Conservation (phyloP, 306 rosid species). For the Boehmeria nivea region DNA sequence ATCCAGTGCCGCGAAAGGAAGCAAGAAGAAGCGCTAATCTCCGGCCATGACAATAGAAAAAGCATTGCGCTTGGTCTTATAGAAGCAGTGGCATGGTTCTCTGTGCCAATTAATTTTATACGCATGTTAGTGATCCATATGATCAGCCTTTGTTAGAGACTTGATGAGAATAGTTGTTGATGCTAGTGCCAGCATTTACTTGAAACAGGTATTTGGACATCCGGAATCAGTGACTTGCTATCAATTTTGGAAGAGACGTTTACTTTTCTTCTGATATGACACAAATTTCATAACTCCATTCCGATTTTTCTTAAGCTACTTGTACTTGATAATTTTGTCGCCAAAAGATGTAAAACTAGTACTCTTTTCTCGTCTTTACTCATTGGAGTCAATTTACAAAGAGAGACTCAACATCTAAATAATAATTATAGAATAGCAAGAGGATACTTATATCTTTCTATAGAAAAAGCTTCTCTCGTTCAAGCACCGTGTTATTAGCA, state of each 20-base stretch:
- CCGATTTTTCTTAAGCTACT: no score
- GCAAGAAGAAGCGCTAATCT: constrained; percentile 94
- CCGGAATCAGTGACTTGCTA: constrained; percentile 6
- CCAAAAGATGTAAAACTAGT: no score
- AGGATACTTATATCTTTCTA: no score
- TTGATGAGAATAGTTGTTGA: constrained; percentile 17
- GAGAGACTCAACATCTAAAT: no score
- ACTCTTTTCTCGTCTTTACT: no score
- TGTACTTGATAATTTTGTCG: no score
- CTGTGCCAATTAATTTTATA: not conserved
- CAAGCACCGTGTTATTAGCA: no score
- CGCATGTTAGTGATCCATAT: not conserved
- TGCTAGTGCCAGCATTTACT: constrained; percentile 10
- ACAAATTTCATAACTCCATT: no score
- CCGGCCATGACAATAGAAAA: no score
- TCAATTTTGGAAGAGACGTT: constrained; percentile 26
- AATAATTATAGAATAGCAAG: no score
- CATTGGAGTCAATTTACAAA: no score
- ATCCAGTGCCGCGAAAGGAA: constrained; percentile 60
- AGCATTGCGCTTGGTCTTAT: constrained; percentile 1
- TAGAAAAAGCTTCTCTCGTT: no score
- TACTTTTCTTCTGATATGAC: constrained; percentile 2
- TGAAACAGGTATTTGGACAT: constrained; percentile 8
- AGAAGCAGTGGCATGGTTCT: constrained; percentile 21
- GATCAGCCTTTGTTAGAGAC: constrained; percentile 16